These are phyloP conservation scores for Penicillium nordicum DNA, from an alignment of 2,329 filamentous ascomycete genomes.

Conservation along the genomic window DNA sequence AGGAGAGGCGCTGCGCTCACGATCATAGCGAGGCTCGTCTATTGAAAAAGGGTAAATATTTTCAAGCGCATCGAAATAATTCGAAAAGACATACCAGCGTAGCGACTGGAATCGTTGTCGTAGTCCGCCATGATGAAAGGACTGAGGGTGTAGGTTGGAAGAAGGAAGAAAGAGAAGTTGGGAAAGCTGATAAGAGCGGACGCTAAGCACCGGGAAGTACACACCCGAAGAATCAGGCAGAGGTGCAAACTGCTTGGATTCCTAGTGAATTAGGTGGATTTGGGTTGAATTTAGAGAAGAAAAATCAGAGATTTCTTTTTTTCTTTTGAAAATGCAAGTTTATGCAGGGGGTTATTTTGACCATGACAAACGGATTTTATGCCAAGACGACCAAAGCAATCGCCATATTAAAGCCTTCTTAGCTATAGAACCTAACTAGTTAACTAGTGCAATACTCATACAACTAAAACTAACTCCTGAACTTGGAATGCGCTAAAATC, in stretches of 20 bases:
- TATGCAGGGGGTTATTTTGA: neutral
- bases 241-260: neutral
- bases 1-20: conserved; percentile 65
- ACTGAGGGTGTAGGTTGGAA: conserved; percentile 19
- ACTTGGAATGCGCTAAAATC: conserved; percentile 9
- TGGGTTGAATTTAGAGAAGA: neutral
- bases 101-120: conserved; percentile 63
- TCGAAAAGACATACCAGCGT: conserved; percentile 55
- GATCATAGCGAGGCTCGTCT: conserved; percentile 63
- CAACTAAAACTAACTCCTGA: neutral
- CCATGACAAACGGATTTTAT: neutral
- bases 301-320: neutral
- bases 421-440: neutral
- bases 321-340: neutral
- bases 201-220: conserved; percentile 19
- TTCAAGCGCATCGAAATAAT: neutral
- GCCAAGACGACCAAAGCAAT: conserved; percentile 3
- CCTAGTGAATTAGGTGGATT: neutral
- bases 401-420: neutral
- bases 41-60: conserved; percentile 1
- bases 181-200: conserved; percentile 15
- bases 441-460: neutral
- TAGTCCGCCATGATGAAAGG: conserved; percentile 53
- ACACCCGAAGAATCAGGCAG: conserved; percentile 17
- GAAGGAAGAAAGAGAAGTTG: conserved; percentile 23